These are phyloP conservation scores for Jamesozyma hellenica DNA, from an alignment of 805 yeast species.

Conservation along the genomic window DNA sequence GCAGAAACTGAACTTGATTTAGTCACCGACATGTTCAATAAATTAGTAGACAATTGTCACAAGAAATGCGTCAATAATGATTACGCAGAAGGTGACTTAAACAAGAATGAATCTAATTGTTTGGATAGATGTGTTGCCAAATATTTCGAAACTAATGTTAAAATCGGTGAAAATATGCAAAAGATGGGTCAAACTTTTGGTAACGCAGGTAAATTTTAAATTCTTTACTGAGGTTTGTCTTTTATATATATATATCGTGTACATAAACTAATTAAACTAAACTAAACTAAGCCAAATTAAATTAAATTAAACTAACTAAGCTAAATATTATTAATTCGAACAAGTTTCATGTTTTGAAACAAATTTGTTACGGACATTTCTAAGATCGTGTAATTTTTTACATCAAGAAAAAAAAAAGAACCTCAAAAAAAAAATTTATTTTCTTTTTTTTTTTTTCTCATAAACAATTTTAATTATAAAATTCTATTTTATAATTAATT, in stretches of 20 bases:
- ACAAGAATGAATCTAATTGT: conserved; percentile 75
- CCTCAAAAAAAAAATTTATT: not conserved
- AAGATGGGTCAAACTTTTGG: conserved; percentile 38
- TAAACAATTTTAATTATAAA: no score
- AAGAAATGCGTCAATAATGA: conserved; percentile 62
- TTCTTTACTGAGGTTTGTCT: no score
- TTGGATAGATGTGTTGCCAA: conserved; percentile 93
- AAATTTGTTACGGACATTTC: not conserved
- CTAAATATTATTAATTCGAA: no score
- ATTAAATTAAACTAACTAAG: no score
- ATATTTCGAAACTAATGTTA: conserved; percentile 87
- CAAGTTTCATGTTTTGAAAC: not conserved
- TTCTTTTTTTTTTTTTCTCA: not conserved
- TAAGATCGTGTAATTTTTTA: not conserved
- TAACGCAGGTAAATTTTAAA: conserved; percentile 26
- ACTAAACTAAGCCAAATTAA: no score
- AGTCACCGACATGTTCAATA: conserved; percentile 96
- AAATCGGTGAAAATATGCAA: conserved; percentile 77
- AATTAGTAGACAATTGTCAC: conserved; percentile 81
- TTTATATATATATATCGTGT: no score
- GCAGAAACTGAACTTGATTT: conserved; percentile 96
- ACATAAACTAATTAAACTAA: not conserved
- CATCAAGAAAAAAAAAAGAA: conserved; percentile 1
- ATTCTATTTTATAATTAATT: no score
- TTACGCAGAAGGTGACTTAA: conserved; percentile 64